phyloP scores from a whole-genome alignment of 805 yeast species.

The Lachancea fermentati region DNA sequence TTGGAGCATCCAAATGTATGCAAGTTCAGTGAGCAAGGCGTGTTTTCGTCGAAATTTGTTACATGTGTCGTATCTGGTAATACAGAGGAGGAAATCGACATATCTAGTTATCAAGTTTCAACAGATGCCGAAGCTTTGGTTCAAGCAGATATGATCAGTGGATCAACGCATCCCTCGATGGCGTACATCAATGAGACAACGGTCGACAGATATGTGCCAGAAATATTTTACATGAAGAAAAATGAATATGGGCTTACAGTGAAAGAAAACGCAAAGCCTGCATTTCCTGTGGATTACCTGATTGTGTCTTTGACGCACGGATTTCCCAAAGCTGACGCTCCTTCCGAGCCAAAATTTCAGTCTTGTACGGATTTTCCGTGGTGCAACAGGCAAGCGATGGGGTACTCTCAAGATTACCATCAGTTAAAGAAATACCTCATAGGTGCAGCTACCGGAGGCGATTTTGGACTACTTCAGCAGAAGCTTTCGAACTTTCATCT shows the following conservation, averaged over 20 bases:
- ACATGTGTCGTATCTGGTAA: constrained; percentile 96
- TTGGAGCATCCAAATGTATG: constrained; percentile 53
- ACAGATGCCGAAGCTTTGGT: constrained; percentile 83
- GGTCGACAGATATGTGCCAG: constrained; percentile 83
- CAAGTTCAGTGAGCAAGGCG: constrained; percentile 56
- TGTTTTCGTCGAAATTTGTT: constrained; percentile 82
- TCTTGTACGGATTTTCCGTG: constrained; percentile 52
- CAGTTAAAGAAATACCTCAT: constrained; percentile 48
- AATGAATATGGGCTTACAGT: constrained; percentile 88
- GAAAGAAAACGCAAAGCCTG: constrained; percentile 83
- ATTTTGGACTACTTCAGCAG: constrained; percentile 31
- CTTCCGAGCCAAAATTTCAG: constrained; percentile 46
- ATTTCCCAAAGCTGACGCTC: constrained; percentile 54
- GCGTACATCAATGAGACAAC: constrained; percentile 75
- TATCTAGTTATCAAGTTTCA: constrained; percentile 84
- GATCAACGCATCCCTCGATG: constrained; percentile 86
- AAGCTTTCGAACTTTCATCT: constrained; percentile 71
- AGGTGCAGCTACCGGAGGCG: constrained; percentile 23
- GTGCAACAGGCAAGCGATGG: constrained; percentile 73
- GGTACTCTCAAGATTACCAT: constrained; percentile 62
- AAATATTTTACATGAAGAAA: constrained; percentile 73
- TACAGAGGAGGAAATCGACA: constrained; percentile 78
- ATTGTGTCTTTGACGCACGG: constrained; percentile 89
- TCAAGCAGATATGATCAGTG: constrained; percentile 75
- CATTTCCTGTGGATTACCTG: constrained; percentile 87